A percentile compares a stretch with the other conserved stretches of the same genome.
These are phyloP conservation scores for Colletotrichum gigasporum DNA, from an alignment of 2,329 filamentous ascomycete genomes.

Conservation along the genomic window DNA sequence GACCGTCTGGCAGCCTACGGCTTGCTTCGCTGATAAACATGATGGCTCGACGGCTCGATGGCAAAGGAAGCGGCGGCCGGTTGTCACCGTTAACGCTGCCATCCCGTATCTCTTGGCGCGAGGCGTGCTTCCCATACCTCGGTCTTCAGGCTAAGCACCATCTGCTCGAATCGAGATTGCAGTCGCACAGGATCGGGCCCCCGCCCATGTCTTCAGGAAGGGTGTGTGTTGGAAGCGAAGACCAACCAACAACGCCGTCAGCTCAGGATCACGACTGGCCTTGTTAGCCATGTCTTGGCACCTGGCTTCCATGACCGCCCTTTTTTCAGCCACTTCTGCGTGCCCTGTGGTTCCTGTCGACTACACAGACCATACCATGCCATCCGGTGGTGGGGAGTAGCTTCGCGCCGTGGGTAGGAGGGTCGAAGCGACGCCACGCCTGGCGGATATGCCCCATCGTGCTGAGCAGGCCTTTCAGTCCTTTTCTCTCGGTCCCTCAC, in stretches of 20 bases:
- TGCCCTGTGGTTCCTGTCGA: conserved; percentile 5
- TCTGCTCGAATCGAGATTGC: not conserved
- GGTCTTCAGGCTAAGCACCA: not conserved
- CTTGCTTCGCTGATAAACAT: no score
- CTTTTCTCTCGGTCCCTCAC: not conserved
- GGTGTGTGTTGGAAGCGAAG: not conserved
- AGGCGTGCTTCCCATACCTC: not conserved
- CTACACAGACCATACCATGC: conserved; percentile 4
- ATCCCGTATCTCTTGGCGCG: not conserved
- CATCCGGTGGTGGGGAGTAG: conserved; percentile 24
- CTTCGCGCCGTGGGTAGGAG: not conserved
- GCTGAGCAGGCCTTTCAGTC: not conserved
- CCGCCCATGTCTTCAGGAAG: conserved; percentile 5
- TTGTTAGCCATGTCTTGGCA: conserved; percentile 24
- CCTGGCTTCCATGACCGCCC: not conserved
- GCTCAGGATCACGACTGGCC: not conserved
- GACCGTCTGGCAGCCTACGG: not conserved
- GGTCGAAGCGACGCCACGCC: conserved; percentile 19
- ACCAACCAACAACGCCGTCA: not conserved
- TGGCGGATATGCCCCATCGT: conserved; percentile 7
- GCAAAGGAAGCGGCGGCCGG: not conserved
- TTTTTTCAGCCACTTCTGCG: conserved; percentile 15
- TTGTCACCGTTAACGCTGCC: not conserved
- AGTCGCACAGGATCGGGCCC: not conserved
- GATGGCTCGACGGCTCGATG: conserved; percentile 7